These are phyloP conservation scores for Kodamaea nitidulidarum DNA, from an alignment of 805 yeast species.

Conservation along the genomic window DNA sequence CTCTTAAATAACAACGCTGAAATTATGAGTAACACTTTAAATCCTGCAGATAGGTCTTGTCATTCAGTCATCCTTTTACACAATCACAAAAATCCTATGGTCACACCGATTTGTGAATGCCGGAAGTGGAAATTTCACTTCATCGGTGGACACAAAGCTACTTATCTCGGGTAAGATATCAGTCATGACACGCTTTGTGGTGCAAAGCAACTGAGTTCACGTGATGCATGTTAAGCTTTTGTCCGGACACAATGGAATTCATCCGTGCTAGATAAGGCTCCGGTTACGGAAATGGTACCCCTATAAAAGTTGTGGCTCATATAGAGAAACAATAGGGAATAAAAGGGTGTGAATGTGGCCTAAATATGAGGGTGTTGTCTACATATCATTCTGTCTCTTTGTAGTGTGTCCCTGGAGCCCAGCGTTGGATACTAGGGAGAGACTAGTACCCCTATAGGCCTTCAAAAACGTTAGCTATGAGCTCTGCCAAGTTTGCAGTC, in stretches of 20 bases:
- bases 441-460: too few species aligned
- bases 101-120: constrained; percentile 1
- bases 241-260: not conserved
- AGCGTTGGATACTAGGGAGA: too few species aligned
- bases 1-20: constrained; percentile 1
- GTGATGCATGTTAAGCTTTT: not conserved
- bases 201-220: constrained; percentile 1
- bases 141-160: not conserved
- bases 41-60: constrained; percentile 2
- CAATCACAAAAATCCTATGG: constrained; percentile 2
- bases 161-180: not conserved
- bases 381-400: too few species aligned
- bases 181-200: not conserved
- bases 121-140: not conserved
- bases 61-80: constrained; percentile 7
- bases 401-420: too few species aligned
- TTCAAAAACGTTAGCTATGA: too few species aligned
- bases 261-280: constrained; percentile 2
- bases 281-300: constrained; percentile 2
- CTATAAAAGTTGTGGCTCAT: constrained; percentile 1
- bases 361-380: too few species aligned
- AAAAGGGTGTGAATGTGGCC: not conserved
- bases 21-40: constrained; percentile 1
- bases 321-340: not conserved
- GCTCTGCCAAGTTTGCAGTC: too few species aligned